Base-by-base conservation (phyloP, 345 rosid species). In the Xanthoceras sorbifolium region DNA sequence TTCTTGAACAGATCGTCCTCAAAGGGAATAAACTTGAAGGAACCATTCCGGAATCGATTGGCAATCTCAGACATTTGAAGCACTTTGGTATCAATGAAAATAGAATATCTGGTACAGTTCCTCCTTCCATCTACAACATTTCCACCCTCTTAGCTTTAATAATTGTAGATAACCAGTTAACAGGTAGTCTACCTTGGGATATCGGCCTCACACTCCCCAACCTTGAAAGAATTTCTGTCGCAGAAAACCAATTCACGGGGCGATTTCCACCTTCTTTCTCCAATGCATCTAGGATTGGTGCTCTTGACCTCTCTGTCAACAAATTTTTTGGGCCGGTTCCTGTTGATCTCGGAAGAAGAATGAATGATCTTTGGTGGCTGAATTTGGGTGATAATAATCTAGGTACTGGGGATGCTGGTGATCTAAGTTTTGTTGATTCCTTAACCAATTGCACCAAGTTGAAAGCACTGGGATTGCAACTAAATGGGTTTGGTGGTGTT, bases 261-360 rank as follows among this genome's bases (percentile, higher is more conserved):
- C 9, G 29, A 10, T 78, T 85, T 36, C 85, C 85, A 25, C 12
- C 17, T 17, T 68, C 84, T 4, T 9, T 86, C 14, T 34, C 80
- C 23, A 86, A 86, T 76, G 80, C 78, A 14, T 82, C 86, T 3
- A 22, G n/a, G 26, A 64, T 86, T 40, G 6, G 9, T 26, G 1
- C 12, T 0, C 32, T 83, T 23, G 71, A 65, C 0, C 52, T 15
- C 29, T 73, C 62, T 11, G 0, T 0, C 5, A 81, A 65, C 20
- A 32, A 60, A 61, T 76, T 84, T 15, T 25, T 4, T 2, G 84
- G 84, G n/a, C 57, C 5, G 4, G 71, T 79, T 46, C 81, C 84
- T 4, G 18, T 6, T 0, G 25, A 75, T 67, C 25, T 81, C 6
- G 83, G 52, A 46, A 46, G 81, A 25, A 64, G 65, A 14, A 59